Evolutionary conservation across 495 filamentous ascomycete species (phyloP).

Genomic region (Penicillium pulvis): DNA sequence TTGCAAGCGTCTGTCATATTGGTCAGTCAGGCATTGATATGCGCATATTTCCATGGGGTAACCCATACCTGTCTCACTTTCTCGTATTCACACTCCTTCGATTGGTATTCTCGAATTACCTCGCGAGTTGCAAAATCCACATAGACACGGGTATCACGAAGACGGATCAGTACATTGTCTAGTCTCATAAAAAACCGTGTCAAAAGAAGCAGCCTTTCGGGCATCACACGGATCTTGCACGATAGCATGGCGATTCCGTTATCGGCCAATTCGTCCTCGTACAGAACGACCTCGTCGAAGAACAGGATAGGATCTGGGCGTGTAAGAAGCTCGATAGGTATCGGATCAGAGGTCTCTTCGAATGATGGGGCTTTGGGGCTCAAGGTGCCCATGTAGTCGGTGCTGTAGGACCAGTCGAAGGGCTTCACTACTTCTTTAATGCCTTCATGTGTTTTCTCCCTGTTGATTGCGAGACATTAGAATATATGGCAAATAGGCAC

Average conservation of each 20-base stretch:
- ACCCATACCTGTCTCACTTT: slow-evolving; percentile 68
- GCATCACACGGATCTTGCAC: slow-evolving; percentile 91
- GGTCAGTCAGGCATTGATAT: slow-evolving; percentile 16
- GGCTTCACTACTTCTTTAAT: slow-evolving; percentile 93
- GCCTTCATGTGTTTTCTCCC: slow-evolving; percentile 81
- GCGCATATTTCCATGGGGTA: background rate
- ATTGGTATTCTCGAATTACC: slow-evolving; percentile 86
- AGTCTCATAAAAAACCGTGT: slow-evolving; percentile 90
- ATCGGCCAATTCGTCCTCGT: slow-evolving; percentile 96
- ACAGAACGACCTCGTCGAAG: slow-evolving; percentile 91
- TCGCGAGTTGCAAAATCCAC: slow-evolving; percentile 82
- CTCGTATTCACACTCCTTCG: slow-evolving; percentile 77
- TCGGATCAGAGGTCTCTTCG: slow-evolving; percentile 55
- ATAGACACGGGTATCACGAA: slow-evolving; percentile 89
- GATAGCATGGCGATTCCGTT: slow-evolving; percentile 89
- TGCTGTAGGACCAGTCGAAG: slow-evolving; percentile 97
- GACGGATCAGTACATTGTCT: slow-evolving; percentile 81
- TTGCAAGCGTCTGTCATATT: slow-evolving; percentile 61
- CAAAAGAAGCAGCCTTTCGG: slow-evolving; percentile 77
- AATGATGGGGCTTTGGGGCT: slow-evolving; percentile 43
- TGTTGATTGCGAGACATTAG: slow-evolving; percentile 21
- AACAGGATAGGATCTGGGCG: slow-evolving; percentile 90
- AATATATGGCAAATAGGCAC: background rate
- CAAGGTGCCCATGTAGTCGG: slow-evolving; percentile 74
- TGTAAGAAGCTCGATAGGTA: slow-evolving; percentile 82